A percentile compares a stretch with the other conserved stretches of the same genome.
phyloP scores from a whole-genome alignment of 2,329 filamentous ascomycete genomes.

The Trichophaea hybrida region DNA sequence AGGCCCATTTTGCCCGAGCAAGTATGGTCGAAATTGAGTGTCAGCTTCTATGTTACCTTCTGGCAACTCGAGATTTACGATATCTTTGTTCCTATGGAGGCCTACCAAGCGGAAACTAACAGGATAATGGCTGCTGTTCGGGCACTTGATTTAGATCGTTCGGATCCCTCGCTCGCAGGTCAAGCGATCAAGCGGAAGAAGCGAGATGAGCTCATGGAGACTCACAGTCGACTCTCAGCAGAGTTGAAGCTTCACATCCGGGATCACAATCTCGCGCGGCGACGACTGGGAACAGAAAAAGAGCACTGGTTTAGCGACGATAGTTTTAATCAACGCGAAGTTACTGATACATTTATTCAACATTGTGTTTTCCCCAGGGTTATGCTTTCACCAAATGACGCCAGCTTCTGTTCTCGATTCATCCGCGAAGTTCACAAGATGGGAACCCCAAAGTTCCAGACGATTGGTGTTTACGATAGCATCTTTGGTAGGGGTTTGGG shows the following conservation, averaged over 20 bases:
- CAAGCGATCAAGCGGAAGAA: slow-evolving; percentile 49
- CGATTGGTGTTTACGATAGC: slow-evolving; percentile 67
- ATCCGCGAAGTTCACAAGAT: slow-evolving; percentile 75
- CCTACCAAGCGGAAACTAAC: slow-evolving; percentile 63
- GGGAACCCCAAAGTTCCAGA: slow-evolving; percentile 72
- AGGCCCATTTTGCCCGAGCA: slow-evolving; percentile 45
- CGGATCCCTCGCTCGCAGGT: slow-evolving; percentile 54
- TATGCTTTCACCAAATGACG: slow-evolving; percentile 69
- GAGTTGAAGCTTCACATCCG: slow-evolving; percentile 59
- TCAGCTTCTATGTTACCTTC: slow-evolving; percentile 77
- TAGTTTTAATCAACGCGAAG: slow-evolving; percentile 46
- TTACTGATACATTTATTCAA: slow-evolving; percentile 69
- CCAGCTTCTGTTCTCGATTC: slow-evolving; percentile 76
- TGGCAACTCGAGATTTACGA: slow-evolving; percentile 82
- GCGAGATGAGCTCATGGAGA: slow-evolving; percentile 52
- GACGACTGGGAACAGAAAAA: slow-evolving; percentile 60
- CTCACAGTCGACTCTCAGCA: slow-evolving; percentile 53
- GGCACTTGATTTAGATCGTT: slow-evolving; percentile 54
- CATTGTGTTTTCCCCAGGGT: slow-evolving; percentile 85
- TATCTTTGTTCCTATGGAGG: slow-evolving; percentile 57
- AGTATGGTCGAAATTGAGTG: slow-evolving; percentile 55
- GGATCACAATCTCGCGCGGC: slow-evolving; percentile 50
- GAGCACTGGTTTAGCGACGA: slow-evolving; percentile 58
- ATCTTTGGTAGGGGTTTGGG: slow-evolving; percentile 72
- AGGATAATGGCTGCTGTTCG: slow-evolving; percentile 52